Evolutionary conservation across 2,329 filamentous ascomycete species (phyloP).

Genomic region (Ophiostoma populinum): DNA sequence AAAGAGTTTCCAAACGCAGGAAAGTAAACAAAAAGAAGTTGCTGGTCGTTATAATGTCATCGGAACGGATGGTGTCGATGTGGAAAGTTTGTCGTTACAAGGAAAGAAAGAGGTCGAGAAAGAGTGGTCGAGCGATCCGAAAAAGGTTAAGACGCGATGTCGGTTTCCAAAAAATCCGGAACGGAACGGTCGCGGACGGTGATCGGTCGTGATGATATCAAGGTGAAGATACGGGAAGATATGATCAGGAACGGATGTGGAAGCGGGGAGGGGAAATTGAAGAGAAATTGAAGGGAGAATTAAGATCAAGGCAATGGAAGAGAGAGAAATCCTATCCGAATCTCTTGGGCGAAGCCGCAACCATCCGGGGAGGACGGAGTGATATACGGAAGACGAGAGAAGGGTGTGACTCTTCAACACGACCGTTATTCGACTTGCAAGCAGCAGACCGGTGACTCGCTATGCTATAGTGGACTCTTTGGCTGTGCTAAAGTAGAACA

Average conservation of each 20-base stretch:
- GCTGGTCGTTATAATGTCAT: constrained; percentile 27
- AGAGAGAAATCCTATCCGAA: constrained; percentile 6
- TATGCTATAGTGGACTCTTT: not conserved
- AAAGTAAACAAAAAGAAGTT: constrained; percentile 15
- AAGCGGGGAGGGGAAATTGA: not conserved
- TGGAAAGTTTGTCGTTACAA: not conserved
- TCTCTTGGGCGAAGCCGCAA: constrained; percentile 15
- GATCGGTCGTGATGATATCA: no score
- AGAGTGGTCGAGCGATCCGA: not conserved
- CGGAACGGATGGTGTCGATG: constrained; percentile 15
- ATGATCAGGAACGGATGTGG: not conserved
- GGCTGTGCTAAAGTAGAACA: constrained; percentile 4
- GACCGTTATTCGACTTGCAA: constrained; percentile 7
- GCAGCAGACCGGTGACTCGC: not conserved
- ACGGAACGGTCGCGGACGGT: not conserved
- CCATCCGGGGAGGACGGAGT: constrained; percentile 21
- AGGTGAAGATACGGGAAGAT: no score
- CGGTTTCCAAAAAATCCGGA: no score
- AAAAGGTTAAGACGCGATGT: no score
- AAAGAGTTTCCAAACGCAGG: constrained; percentile 12
- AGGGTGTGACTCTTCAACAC: constrained; percentile 30
- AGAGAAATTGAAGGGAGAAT: not conserved
- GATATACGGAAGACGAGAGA: constrained; percentile 23
- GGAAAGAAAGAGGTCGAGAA: constrained; percentile 1
- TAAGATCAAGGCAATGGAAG: not conserved